Evolutionary conservation across 2,329 filamentous ascomycete species (phyloP).

Genomic region (Botryosphaeria agaves): DNA sequence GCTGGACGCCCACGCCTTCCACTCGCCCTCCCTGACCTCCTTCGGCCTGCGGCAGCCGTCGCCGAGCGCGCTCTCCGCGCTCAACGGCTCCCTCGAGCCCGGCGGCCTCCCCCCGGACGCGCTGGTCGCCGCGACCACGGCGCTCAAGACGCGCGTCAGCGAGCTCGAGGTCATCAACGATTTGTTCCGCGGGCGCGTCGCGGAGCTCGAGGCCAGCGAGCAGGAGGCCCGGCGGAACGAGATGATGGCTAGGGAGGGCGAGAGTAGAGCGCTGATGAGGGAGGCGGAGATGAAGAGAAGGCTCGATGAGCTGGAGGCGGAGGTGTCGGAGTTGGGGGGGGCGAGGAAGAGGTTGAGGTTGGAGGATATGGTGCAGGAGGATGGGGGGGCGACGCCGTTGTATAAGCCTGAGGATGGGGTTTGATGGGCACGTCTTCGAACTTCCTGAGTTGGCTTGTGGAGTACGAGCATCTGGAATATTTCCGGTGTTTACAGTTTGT

Average conservation of each 20-base stretch:
- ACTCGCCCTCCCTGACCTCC: conserved; percentile 28
- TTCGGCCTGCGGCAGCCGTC: conserved; percentile 29
- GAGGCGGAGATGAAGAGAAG: conserved; percentile 71
- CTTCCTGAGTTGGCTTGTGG: too few species aligned
- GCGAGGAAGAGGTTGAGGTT: neutral
- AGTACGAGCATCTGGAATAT: too few species aligned
- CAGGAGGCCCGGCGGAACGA: conserved; percentile 45
- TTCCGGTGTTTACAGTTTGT: too few species aligned
- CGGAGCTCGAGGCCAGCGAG: conserved; percentile 62
- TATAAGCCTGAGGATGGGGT: too few species aligned
- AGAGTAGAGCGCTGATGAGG: conserved; percentile 52
- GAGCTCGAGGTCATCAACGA: conserved; percentile 89
- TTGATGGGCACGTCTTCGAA: too few species aligned
- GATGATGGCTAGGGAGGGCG: conserved; percentile 38
- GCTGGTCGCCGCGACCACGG: conserved; percentile 62
- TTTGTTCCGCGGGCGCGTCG: conserved; percentile 47
- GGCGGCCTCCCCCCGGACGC: conserved; percentile 71
- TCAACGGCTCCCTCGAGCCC: conserved; percentile 46
- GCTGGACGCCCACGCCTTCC: conserved; percentile 53
- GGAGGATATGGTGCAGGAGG: neutral
- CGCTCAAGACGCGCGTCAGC: conserved; percentile 84
- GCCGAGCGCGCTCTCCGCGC: conserved; percentile 38
- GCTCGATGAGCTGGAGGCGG: conserved; percentile 54
- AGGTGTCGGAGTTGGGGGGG: neutral
- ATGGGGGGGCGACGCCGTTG: neutral